A percentile compares a stretch with the other conserved stretches of the same genome.
phyloP scores from a whole-genome alignment of 2,329 filamentous ascomycete species.

The Penicillium sumatraense region DNA sequence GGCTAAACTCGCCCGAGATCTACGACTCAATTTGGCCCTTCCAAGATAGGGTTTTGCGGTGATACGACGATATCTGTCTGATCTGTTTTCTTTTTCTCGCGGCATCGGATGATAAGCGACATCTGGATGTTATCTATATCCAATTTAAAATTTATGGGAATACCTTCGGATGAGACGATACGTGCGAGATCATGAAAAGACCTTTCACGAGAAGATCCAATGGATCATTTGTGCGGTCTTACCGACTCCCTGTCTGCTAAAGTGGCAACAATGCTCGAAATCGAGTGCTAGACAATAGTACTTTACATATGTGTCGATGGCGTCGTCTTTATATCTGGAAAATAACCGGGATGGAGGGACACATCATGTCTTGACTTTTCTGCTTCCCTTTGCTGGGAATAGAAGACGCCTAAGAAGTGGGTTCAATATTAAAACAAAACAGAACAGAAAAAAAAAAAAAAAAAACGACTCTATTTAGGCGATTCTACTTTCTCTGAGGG shows the following conservation, averaged over 20 bases:
- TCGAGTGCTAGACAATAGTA: neutral
- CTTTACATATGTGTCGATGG: neutral
- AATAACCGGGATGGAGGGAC: neutral
- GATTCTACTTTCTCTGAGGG: neutral
- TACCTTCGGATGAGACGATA: constrained; percentile 18
- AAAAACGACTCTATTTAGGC: neutral
- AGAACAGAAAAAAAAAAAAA: too few relatives aligned
- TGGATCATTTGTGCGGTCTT: neutral
- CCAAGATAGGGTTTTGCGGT: neutral
- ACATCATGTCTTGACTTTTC: neutral
- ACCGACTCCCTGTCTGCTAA: neutral
- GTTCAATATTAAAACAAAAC: neutral
- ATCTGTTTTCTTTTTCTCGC: constrained; percentile 7
- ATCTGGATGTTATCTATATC: constrained; percentile 7
- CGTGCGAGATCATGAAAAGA: neutral
- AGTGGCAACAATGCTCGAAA: neutral
- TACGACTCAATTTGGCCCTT: neutral
- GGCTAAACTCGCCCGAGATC: constrained; percentile 16
- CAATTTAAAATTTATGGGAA: constrained; percentile 19
- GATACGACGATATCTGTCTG: constrained; percentile 5
- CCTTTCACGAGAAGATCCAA: neutral
- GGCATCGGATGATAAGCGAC: constrained; percentile 60
- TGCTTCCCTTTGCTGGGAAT: neutral
- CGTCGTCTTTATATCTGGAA: neutral
- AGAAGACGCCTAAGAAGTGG: neutral